Base-by-base conservation (phyloP, 1,284 basidiomycete genomes). In the Rhodotorula mucilaginosa region DNA sequence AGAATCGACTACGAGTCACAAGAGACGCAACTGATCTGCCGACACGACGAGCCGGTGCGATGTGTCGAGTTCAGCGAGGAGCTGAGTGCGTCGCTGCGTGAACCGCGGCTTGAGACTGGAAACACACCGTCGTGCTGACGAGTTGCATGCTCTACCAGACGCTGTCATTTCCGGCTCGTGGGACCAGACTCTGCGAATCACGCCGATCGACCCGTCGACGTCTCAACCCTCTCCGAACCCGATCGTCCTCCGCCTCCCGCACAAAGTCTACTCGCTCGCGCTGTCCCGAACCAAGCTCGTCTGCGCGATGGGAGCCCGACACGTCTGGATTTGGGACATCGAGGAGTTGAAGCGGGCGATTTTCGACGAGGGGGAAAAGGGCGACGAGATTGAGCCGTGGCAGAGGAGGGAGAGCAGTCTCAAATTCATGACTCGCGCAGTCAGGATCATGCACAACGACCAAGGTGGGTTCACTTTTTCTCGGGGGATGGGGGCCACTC, bases 361-460 rank as follows among this genome's bases (percentile, higher is more conserved):
- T 10, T 13, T 78, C 1, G 67, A 64, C 18, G 58, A 61, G 52
- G 73, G 69, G 5, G 63, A 67, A 57, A 65, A 48, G 6, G 70
- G 67, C 26, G 59, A 65, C 19, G 71, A 67, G 8, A 68, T 77
- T 21, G 81, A 84, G 65, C 88, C 90, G 0, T 84, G 86, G 64
- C 91, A 94, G 79, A 86, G 87, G 78, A 83, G 97, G 71, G 97
- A 98, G 82, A 94, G 91, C 80, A 92, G 91, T 75, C 82, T 99
- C 74, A 98, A 97, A 82, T 98, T 91, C 81, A 91, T 98, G 89
- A 95, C 95, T 48, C 84, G 94, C 63, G 90, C 89, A 66, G 82
- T 99, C 57, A 90, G 90, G 23, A 94, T 92, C 79, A 98, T 97
- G 93, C 86, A 87, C 1, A 90, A 92, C 78, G 95, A 94, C 0